Conservation (phyloP, 805 yeast species). For the Candida yuanshanica region DNA sequence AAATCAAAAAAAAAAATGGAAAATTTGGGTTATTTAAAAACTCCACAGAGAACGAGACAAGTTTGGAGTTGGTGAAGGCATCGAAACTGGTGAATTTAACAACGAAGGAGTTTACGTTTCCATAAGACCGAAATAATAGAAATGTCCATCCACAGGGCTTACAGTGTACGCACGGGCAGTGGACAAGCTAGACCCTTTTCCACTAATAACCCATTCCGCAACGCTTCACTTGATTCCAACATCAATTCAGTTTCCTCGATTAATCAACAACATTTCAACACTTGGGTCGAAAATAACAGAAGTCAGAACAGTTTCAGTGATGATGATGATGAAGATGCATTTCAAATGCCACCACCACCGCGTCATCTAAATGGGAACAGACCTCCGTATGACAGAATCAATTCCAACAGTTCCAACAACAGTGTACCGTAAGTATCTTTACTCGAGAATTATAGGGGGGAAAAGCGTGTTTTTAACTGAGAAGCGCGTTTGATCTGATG, state of each 20-base stretch:
- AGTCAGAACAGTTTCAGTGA: constrained; percentile 38
- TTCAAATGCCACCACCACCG: constrained; percentile 19
- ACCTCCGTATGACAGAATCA: constrained; percentile 16
- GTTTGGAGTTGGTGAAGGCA: no score
- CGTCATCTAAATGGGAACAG: constrained; percentile 2
- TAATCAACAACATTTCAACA: constrained; percentile 40
- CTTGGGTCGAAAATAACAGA: constrained; percentile 47
- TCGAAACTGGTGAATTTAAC: no score
- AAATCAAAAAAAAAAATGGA: no score
- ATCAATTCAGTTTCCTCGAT: constrained; percentile 21
- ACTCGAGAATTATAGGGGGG: neutral
- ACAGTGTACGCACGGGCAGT: constrained; percentile 7
- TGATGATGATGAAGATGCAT: constrained; percentile 35
- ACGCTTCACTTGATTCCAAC: constrained; percentile 29
- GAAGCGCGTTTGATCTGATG: neutral
- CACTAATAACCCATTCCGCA: constrained; percentile 70
- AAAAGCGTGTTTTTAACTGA: neutral
- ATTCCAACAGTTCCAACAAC: constrained; percentile 10
- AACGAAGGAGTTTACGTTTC: no score
- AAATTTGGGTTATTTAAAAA: no score
- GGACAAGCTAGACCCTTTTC: constrained; percentile 38
- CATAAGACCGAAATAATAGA: no score
- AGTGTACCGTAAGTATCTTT: constrained; percentile 7
- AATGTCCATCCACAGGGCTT: constrained; percentile 17
- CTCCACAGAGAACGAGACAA: no score